Evolutionary conservation across 2,329 filamentous ascomycete species (phyloP).

Genomic region (Aspergillus transmontanensis): DNA sequence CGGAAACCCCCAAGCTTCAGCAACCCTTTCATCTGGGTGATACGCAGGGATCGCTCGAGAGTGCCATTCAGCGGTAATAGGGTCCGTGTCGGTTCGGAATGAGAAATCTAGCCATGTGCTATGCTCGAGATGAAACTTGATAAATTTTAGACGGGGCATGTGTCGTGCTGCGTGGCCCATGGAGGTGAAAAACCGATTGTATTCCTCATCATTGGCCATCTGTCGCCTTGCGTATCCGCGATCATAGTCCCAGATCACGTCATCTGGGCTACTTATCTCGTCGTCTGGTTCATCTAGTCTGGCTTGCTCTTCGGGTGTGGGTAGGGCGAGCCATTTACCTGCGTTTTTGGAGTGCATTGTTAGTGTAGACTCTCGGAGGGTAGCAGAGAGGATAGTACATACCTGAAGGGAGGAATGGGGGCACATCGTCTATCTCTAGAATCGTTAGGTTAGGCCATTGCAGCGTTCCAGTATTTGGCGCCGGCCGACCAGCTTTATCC

Average conservation of each 20-base stretch:
- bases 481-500: too few relatives aligned
- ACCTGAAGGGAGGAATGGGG: too few relatives aligned
- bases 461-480: too few relatives aligned
- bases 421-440: too few relatives aligned
- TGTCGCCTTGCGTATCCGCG: background rate
- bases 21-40: background rate
- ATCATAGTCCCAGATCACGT: background rate
- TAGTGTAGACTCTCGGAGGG: background rate
- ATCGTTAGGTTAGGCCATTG: too few relatives aligned
- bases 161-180: background rate
- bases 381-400: rapidly evolving
- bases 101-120: background rate
- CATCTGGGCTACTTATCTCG: background rate
- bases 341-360: background rate
- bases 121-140: background rate
- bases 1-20: background rate
- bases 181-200: background rate
- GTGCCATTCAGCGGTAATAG: background rate
- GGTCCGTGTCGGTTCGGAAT: background rate
- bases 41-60: background rate
- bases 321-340: background rate
- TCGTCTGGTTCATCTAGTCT: background rate
- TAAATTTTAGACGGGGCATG: background rate
- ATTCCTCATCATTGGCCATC: background rate
- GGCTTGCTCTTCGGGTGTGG: background rate